Evolutionary conservation across 2,329 filamentous ascomycete species (phyloP), one percentile per base, ranked within the genome.

Genomic region (Neurospora sp.): DNA sequence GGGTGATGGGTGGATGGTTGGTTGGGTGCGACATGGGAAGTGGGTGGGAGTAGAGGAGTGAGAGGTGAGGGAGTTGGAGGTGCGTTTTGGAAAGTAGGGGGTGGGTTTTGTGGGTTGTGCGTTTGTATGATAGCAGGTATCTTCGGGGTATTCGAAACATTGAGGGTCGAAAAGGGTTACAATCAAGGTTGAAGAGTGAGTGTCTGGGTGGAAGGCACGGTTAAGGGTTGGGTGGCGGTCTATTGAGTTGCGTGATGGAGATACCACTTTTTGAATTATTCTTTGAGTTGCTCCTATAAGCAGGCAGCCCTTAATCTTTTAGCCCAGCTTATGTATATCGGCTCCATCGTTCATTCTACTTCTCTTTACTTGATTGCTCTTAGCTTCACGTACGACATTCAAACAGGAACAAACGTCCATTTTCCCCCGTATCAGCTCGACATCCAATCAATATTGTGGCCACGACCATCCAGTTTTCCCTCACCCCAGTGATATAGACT

Each of bases 1-100:
- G 39, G 23, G 39, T 39, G 33, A 52, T 67, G 65, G 4, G 68
- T 67, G 77, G 75, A 70, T 36, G 67, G 23, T 17, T 19, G 33
- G 33, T 4, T 37, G 17, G 1, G 28, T 12, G 41, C 17, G 28
- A 43, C 5, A 12, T 23, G 41, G 41, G 41, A 19, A 17, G 41
- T 19, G n/a, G n/a, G 17, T 46, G n/a, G 8, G 40, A 33, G 28
- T 33, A 33, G 28, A 33, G 40, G 40, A 41, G 40, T 52, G 46
- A 15, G 5, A 36, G 3, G 3, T 36, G 67, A 28, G 19, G 52
- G 43, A 6, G n/a, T 1, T n/a, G 37, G n/a, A 10, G 37, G 4
- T 39, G 67, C 28, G 38, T 37, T 40, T 68, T 62, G 67, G 37
- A 46, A 68, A 57, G 46, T 10, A 66, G 6, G 19, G 39, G 23